Conservation (phyloP, 441 rosid genomes). For the Geranium incanum region DNA sequence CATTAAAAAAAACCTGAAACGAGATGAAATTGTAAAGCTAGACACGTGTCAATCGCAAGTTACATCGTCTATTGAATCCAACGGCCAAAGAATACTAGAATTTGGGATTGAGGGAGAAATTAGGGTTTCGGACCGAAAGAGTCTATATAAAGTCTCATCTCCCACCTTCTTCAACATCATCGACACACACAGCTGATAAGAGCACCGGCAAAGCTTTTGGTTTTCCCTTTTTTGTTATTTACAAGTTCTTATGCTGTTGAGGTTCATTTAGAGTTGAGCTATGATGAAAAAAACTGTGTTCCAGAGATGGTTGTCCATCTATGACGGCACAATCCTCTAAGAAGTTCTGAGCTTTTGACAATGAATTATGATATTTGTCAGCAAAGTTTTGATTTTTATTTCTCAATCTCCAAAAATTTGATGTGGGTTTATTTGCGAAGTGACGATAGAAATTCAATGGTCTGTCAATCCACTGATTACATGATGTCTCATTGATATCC, state of each 20-base stretch:
- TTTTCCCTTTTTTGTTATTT: neutral
- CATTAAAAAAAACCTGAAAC: too few relatives aligned
- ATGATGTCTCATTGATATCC: slow-evolving; percentile 50
- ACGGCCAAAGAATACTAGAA: too few relatives aligned
- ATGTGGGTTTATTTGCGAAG: slow-evolving; percentile 26
- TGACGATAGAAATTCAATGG: slow-evolving; percentile 49
- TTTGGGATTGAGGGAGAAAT: too few relatives aligned
- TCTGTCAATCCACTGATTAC: slow-evolving; percentile 57
- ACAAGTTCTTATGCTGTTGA: too few relatives aligned
- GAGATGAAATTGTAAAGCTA: too few relatives aligned
- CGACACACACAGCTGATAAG: too few relatives aligned
- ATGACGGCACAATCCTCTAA: slow-evolving; percentile 64
- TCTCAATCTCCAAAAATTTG: neutral
- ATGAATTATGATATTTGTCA: neutral
- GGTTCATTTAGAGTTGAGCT: slow-evolving; percentile 9
- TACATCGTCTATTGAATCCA: too few relatives aligned
- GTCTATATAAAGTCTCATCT: too few relatives aligned
- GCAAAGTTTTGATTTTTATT: neutral
- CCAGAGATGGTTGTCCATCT: slow-evolving; percentile 27
- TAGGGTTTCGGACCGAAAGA: too few relatives aligned
- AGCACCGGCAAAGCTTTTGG: too few relatives aligned
- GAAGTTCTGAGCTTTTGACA: slow-evolving; percentile 47
- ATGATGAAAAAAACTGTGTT: slow-evolving; percentile 34
- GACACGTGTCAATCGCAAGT: too few relatives aligned
- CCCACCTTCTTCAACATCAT: too few relatives aligned